Percentiles rank a stretch among this genome's conserved stretches.
Evolutionary conservation across 768 basidiomycete genomes (phyloP).

Genomic region (Kondoa malvinella): DNA sequence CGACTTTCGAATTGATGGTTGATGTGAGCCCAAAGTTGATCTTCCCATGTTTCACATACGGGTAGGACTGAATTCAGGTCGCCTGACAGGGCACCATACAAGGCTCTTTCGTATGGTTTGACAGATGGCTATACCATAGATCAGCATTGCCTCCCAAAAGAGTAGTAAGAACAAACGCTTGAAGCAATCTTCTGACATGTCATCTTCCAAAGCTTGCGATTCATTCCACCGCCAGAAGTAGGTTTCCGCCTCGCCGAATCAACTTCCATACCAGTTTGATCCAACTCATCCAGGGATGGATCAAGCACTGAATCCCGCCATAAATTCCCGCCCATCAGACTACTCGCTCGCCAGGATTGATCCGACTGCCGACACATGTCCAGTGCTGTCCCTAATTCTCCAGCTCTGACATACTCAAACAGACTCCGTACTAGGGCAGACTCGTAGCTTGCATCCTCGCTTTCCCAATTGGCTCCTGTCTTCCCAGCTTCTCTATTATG

Average conservation of each 20-base stretch:
- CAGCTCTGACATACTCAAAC: slow-evolving; percentile 66
- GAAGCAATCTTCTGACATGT: slow-evolving; percentile 62
- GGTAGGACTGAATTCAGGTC: slow-evolving; percentile 51
- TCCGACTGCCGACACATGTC: slow-evolving; percentile 63
- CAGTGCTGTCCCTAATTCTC: slow-evolving; percentile 67
- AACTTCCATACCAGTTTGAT: slow-evolving; percentile 27
- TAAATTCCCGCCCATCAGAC: slow-evolving; percentile 60
- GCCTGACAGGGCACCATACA: slow-evolving; percentile 66
- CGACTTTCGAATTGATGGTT: slow-evolving; percentile 66
- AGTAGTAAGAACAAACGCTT: slow-evolving; percentile 41
- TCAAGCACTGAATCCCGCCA: slow-evolving; percentile 55
- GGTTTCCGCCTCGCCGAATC: slow-evolving; percentile 13
- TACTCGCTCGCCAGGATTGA: slow-evolving; percentile 83
- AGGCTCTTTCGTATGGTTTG: slow-evolving; percentile 55
- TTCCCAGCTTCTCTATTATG: slow-evolving; percentile 31
- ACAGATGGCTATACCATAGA: slow-evolving; percentile 39
- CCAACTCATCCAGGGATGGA: not conserved
- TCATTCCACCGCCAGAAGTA: slow-evolving; percentile 53
- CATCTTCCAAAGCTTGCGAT: slow-evolving; percentile 69
- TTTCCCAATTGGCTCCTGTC: slow-evolving; percentile 1
- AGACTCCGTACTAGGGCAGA: slow-evolving; percentile 57
- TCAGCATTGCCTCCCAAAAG: not conserved
- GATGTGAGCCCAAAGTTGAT: slow-evolving; percentile 83
- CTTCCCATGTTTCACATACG: slow-evolving; percentile 78
- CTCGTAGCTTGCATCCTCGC: slow-evolving; percentile 47